Conservation (phyloP, 2,329 filamentous ascomycete genomes). For the Ophiostoma pallidulum region DNA sequence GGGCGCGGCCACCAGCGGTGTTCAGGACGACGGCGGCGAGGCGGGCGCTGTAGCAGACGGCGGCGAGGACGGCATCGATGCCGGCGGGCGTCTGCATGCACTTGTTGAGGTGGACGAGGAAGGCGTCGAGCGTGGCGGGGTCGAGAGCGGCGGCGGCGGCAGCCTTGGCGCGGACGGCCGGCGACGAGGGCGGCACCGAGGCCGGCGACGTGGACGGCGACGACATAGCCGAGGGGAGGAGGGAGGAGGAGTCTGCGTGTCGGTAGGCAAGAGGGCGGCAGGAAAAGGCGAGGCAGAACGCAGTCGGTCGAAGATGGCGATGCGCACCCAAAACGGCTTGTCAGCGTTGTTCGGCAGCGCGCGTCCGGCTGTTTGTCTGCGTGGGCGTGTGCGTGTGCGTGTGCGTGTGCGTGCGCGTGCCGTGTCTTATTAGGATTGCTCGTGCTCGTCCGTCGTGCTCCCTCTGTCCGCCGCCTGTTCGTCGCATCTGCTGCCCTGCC, state of each 20-base stretch:
- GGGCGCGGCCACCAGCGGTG: conserved; percentile 44
- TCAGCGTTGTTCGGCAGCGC: no score
- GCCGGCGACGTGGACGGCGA: no score
- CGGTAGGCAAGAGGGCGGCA: not conserved
- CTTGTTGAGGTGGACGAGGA: conserved; percentile 47
- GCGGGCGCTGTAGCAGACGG: conserved; percentile 58
- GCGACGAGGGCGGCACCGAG: no score
- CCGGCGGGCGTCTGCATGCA: conserved; percentile 59
- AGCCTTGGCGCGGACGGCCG: conserved; percentile 11
- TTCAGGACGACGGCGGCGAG: conserved; percentile 43
- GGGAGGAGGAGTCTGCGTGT: not conserved
- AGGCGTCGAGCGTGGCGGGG: conserved; percentile 38
- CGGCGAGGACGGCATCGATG: conserved; percentile 60
- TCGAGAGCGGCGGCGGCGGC: conserved; percentile 15
- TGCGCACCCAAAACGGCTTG: no score
- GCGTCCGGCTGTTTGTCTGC: no score
- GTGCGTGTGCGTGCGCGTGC: no score
- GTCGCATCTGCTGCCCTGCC: not conserved
- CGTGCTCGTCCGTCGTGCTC: not conserved
- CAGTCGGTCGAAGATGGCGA: not conserved
- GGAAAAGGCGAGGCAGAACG: not conserved
- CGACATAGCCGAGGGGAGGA: conserved; percentile 14
- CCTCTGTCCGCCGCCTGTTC: not conserved
- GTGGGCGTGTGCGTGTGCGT: no score
- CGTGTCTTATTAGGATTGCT: no score